Conservation (phyloP, 2,329 filamentous ascomycete genomes). For the Ophiostoma sp. region DNA sequence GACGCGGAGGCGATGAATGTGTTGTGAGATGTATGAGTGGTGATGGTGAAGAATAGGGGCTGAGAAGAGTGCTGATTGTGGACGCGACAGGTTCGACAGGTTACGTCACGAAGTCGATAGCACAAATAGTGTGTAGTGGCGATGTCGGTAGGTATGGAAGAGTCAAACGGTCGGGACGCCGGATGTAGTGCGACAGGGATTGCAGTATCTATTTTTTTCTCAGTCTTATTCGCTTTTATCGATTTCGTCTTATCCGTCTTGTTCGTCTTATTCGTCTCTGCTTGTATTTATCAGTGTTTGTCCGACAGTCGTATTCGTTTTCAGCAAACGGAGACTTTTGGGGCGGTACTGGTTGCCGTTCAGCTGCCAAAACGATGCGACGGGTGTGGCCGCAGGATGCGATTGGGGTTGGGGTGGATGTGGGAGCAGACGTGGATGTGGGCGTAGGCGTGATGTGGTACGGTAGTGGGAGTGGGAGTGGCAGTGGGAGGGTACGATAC, state of each 20-base stretch:
- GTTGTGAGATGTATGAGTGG: not conserved
- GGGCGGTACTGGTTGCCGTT: not conserved
- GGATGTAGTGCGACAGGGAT: conserved; percentile 8
- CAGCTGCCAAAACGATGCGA: not conserved
- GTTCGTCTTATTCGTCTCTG: not conserved
- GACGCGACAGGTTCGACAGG: not conserved
- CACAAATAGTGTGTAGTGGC: not conserved
- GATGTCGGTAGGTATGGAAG: not conserved
- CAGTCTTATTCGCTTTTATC: not conserved
- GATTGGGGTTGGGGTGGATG: not conserved
- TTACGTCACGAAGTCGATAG: not conserved
- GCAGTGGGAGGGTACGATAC: not conserved
- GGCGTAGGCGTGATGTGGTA: not conserved
- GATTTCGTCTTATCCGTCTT: not conserved
- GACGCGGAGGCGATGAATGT: not conserved
- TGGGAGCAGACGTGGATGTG: not conserved
- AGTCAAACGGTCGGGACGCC: not conserved
- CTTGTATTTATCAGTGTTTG: not conserved
- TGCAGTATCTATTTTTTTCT: not conserved
- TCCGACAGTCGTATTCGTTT: conserved; percentile 5
- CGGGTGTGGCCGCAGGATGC: not conserved
- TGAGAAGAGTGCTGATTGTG: not conserved
- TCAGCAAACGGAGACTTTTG: conserved; percentile 2
- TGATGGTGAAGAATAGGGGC: not conserved
- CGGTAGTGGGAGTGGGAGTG: not conserved